Evolutionary conservation across 345 rosid genomes (phyloP).

Genomic region (Eucalyptus tenuipes): DNA sequence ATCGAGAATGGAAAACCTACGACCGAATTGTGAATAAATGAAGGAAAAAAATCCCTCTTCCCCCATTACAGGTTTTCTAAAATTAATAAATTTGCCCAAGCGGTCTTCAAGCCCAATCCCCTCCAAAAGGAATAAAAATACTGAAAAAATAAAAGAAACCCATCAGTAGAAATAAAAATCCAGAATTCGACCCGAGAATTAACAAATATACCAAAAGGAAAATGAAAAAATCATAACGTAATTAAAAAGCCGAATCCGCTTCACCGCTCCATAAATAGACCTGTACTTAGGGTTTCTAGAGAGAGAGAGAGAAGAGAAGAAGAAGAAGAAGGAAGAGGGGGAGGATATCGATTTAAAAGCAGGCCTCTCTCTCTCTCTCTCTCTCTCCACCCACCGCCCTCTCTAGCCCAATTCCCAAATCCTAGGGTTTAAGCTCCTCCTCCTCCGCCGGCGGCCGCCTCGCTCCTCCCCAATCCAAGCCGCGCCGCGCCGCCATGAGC

Average conservation of each 20-base stretch:
- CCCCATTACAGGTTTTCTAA: neutral
- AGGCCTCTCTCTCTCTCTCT: neutral
- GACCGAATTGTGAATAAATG: neutral
- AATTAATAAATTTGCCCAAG: neutral
- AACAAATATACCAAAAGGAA: neutral
- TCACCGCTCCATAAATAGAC: neutral
- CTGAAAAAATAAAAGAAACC: neutral
- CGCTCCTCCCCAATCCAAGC: neutral
- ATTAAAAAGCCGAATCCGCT: neutral
- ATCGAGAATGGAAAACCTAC: neutral
- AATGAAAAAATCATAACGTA: neutral
- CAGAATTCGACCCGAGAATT: neutral
- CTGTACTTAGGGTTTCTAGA: neutral
- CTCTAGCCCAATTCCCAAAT: neutral
- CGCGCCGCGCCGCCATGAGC: conserved; percentile 33
- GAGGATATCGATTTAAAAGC: neutral
- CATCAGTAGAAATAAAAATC: neutral
- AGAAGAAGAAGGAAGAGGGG: neutral
- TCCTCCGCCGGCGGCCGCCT: neutral
- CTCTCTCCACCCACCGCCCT: neutral
- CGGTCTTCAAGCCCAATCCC: neutral
- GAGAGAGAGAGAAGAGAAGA: neutral
- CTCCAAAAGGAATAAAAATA: neutral
- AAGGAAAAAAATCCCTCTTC: neutral
- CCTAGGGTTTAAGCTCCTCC: conserved; percentile 47